Evolutionary conservation across 2,329 filamentous ascomycete species (phyloP), one percentile per base, ranked within the genome.

Genomic region (Orbilia blumenaviensis): DNA sequence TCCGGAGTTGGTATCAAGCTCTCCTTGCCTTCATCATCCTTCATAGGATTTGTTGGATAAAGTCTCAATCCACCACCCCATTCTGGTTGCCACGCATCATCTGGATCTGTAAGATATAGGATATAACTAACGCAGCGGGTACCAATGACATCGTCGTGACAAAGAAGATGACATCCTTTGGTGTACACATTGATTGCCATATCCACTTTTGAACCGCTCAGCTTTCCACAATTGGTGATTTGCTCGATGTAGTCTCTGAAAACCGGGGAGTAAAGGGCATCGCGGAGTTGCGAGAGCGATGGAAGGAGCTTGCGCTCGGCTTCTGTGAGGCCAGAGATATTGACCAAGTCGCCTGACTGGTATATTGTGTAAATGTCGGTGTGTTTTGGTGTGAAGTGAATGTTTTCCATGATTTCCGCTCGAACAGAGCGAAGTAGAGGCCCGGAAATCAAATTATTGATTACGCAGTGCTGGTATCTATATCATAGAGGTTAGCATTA

Each of bases 351-450:
- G 79, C 95, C 95, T 3, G 94, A 98, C 85, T 99, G 95, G 87
- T 97, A 94, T 82, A 99, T 98, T 84, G 96, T 97, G 88, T 99
- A 99, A 80, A 99, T 99, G 83, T 99, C 95, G 54, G 95, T 99
- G 84, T 99, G 95, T 84, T 99, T 99, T 80, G 94, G 94, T 10
- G 95, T 97, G 85, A 99, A 99, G 79, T 92, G 90, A 79, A 99
- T 92, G 82, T 97, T 94, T 79, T 91, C 87, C 83, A 91, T 90
- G 83, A 98, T 94, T 85, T 99, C 95, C 81, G 88, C 85, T 82
- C 95, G 93, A 74, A 99, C 95, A 66, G 88, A 87, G 81, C 94
- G 94, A 52, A 99, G 88, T 16, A 99, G 89, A 54, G 86, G 83
- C 80, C 94, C 91, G 83, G 95, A 86, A 82, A 98, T 90, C 46